Evolutionary conservation across 2,329 filamentous ascomycete species (phyloP).

Genomic region (Catunica adiposa): DNA sequence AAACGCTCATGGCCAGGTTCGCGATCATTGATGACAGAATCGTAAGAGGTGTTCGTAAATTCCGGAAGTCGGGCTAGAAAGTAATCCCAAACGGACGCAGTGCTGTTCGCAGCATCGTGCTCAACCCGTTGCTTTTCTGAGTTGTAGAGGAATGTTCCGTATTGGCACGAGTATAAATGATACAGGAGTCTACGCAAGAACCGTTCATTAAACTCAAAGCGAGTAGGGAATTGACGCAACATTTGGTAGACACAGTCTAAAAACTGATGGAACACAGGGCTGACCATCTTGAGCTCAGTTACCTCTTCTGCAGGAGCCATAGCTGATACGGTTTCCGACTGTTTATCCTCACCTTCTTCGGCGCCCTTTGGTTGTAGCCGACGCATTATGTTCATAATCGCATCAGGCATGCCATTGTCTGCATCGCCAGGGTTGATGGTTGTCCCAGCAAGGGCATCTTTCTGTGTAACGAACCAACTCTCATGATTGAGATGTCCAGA

Average conservation of each 20-base stretch:
- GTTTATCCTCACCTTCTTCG: slow-evolving; percentile 42
- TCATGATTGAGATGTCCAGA: slow-evolving; percentile 76
- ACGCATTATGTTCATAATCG: slow-evolving; percentile 72
- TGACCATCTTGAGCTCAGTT: slow-evolving; percentile 77
- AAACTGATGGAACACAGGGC: slow-evolving; percentile 95
- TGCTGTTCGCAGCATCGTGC: slow-evolving; percentile 49
- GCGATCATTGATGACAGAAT: slow-evolving; percentile 58
- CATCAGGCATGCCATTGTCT: slow-evolving; percentile 45
- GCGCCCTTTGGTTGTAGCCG: slow-evolving; percentile 50
- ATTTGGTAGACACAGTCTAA: slow-evolving; percentile 88
- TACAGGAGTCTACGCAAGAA: slow-evolving; percentile 81
- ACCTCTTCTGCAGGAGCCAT: slow-evolving; percentile 39
- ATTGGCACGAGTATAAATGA: slow-evolving; percentile 89
- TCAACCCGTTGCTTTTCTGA: slow-evolving; percentile 77
- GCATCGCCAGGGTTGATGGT: slow-evolving; percentile 45
- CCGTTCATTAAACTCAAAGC: slow-evolving; percentile 92
- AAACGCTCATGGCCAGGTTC: slow-evolving; percentile 66
- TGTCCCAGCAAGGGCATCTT: slow-evolving; percentile 53
- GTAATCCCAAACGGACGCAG: slow-evolving; percentile 87
- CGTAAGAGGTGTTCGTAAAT: slow-evolving; percentile 70
- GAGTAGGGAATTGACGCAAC: slow-evolving; percentile 64
- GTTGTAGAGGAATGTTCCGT: slow-evolving; percentile 92
- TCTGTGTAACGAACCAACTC: slow-evolving; percentile 84
- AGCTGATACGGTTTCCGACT: slow-evolving; percentile 25
- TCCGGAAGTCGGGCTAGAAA: slow-evolving; percentile 67